These are phyloP conservation scores for Scolecobasidium constrictum DNA, from an alignment of 2,329 filamentous ascomycete genomes.

Conservation along the genomic window DNA sequence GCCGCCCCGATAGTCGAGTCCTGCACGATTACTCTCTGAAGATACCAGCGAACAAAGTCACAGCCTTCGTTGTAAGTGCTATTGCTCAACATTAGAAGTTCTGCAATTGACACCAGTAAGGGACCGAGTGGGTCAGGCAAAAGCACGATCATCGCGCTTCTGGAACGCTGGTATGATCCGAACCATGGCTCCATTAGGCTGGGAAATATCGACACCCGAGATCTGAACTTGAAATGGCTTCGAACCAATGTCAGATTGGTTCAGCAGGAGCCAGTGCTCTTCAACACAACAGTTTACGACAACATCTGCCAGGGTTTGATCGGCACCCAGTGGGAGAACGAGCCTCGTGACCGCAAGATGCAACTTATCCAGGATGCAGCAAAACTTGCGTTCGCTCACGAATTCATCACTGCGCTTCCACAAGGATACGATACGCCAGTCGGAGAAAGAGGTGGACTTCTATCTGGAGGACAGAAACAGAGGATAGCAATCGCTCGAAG, in stretches of 20 bases:
- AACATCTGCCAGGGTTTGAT: conserved; percentile 31
- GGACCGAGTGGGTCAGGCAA: conserved; percentile 31
- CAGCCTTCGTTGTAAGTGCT: conserved; percentile 35
- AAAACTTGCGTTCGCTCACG: conserved; percentile 13
- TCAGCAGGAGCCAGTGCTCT: conserved; percentile 36
- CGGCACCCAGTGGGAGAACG: conserved; percentile 16
- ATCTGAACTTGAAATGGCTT: conserved; percentile 24
- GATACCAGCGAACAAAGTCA: conserved; percentile 26
- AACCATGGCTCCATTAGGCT: conserved; percentile 26
- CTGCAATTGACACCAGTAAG: too few relatives aligned
- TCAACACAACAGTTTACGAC: conserved; percentile 41
- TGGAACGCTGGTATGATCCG: conserved; percentile 27
- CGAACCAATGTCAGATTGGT: conserved; percentile 26
- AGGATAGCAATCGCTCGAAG: conserved; percentile 46
- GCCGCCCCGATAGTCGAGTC: conserved; percentile 27
- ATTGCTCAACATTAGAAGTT: too few relatives aligned
- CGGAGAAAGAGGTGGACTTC: conserved; percentile 4
- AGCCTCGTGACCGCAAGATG: conserved; percentile 23
- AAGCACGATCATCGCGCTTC: conserved; percentile 27
- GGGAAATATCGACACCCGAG: conserved; percentile 46
- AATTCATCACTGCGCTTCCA: conserved; percentile 24
- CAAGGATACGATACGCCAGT: conserved; percentile 15
- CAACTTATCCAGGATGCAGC: conserved; percentile 24
- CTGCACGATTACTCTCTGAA: conserved; percentile 25
- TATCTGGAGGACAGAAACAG: conserved; percentile 45